Base-by-base conservation (phyloP, 2,329 filamentous ascomycete genomes). In the Neonectria sp. region DNA sequence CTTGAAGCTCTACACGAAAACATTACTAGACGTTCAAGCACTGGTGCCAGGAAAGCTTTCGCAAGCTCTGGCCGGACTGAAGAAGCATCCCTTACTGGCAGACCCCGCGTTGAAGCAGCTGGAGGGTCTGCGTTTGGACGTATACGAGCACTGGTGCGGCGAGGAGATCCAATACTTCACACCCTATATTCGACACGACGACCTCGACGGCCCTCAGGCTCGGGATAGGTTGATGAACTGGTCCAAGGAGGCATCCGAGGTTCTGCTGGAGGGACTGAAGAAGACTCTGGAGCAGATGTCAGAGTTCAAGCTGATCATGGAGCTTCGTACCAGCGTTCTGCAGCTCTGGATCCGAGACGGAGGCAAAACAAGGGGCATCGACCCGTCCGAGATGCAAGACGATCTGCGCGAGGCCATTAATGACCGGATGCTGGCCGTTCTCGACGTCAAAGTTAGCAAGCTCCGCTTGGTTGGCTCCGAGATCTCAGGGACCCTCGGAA, bases 131-230 rank as follows among this genome's bases (percentile, higher is more conserved):
- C 89, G 93, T 40, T 82, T 98, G 29, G 94, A 97, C 76, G 82
- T 96, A 11, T 90, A 94, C 75, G 90, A 91, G 70, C 87, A 87
- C 24, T 97, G 95, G 93, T 93, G 96, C 69, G 88, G 92, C 21
- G 90, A 95, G 8, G 94, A 97, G 67, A 93, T 97, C 48, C 89
- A 89, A 53, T 92, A 92, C 71, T 98, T 97, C 77, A 95, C 91
- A 1, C 95, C 95, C 0, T 97, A 94, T 82, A 93, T 97, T 40
- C 90, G 93, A 33, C 91, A 97, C 73, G 93, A 95, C 71, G 93
- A 96, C 71, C 80, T 93, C 5, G 88, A 90, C 27, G 89, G 87
- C 24, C 81, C 84, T 27, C 86, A 90, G 67, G 88, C 89, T 1
- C 85, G 86, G 48, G 86, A 89, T 2, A 89, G 89, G 79, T 85